A percentile compares a stretch with the other conserved stretches of the same genome.
Evolutionary conservation across 106 monocot genomes (phyloP).

Genomic region (Acorus gramineus): DNA sequence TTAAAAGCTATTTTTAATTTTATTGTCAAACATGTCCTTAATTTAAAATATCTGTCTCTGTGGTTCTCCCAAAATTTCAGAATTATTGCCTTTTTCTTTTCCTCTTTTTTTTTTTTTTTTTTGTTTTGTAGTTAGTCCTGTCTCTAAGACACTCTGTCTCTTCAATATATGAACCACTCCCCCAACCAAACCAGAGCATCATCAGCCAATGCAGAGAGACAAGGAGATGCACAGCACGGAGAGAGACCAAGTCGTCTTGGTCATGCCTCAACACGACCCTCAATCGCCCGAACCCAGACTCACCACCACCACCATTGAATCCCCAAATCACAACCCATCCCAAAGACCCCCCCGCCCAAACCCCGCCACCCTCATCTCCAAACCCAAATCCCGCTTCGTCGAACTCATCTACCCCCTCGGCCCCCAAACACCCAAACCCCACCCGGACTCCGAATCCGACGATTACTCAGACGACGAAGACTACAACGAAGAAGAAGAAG

Average conservation of each 20-base stretch:
- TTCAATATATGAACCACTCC: too few species aligned
- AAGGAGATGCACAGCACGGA: neutral
- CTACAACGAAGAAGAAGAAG: neutral
- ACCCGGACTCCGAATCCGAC: neutral
- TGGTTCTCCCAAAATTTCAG: too few species aligned
- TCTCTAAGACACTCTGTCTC: too few species aligned
- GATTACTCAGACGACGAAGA: neutral
- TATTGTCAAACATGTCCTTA: too few species aligned
- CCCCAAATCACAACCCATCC: neutral
- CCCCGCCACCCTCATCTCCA: neutral
- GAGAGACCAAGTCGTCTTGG: neutral
- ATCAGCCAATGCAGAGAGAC: neutral
- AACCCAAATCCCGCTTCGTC: constrained; percentile 3
- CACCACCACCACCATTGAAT: neutral
- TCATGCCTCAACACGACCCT: neutral
- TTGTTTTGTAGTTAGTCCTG: too few species aligned
- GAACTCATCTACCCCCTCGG: neutral
- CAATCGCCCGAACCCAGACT: neutral
- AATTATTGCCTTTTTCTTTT: too few species aligned
- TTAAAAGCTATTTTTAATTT: too few species aligned
- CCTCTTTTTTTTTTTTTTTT: too few species aligned
- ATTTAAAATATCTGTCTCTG: too few species aligned
- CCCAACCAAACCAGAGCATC: neutral
- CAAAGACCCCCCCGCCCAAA: neutral
- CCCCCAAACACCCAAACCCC: too few species aligned